Evolutionary conservation across 352 stramenopile species (phyloP).

Genomic region (Globisporangium barbulae): DNA sequence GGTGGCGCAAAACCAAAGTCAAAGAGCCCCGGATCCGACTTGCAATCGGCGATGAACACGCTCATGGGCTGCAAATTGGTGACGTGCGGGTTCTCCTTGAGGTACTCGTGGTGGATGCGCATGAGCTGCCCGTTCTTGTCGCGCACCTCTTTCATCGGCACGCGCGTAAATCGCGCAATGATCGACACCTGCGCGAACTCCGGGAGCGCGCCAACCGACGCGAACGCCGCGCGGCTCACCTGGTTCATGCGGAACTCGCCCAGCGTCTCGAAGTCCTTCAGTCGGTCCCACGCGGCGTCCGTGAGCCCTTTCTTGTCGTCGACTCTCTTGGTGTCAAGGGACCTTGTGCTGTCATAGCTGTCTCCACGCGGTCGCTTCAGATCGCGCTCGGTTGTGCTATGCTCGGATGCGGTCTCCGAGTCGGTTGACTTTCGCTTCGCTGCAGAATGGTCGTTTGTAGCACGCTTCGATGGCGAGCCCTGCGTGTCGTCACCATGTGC

Average conservation of each 20-base stretch:
- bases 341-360: slow-evolving; percentile 23
- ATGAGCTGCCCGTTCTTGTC: slow-evolving; percentile 81
- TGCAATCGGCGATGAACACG: slow-evolving; percentile 41
- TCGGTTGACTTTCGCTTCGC: slow-evolving; percentile 6
- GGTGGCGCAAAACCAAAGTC: slow-evolving; percentile 71
- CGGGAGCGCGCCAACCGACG: slow-evolving; percentile 57
- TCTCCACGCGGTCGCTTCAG: slow-evolving; percentile 23
- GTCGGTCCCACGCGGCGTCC: slow-evolving; percentile 64
- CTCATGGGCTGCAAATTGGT: slow-evolving; percentile 42
- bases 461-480: background rate
- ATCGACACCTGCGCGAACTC: slow-evolving; percentile 78
- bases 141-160: slow-evolving; percentile 51
- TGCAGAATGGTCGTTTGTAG: background rate
- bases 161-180: slow-evolving; percentile 63
- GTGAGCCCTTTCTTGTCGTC: slow-evolving; percentile 55
- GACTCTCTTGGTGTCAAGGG: slow-evolving; percentile 18
- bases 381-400: background rate
- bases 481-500: background rate
- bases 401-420: slow-evolving; percentile 14
- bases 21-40: slow-evolving; percentile 50
- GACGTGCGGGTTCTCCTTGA: slow-evolving; percentile 69
- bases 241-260: slow-evolving; percentile 59
- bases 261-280: slow-evolving; percentile 67
- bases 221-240: slow-evolving; percentile 68
- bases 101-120: slow-evolving; percentile 68